Conservation (phyloP, 495 filamentous ascomycete genomes). For the Penicillium coffeae region DNA sequence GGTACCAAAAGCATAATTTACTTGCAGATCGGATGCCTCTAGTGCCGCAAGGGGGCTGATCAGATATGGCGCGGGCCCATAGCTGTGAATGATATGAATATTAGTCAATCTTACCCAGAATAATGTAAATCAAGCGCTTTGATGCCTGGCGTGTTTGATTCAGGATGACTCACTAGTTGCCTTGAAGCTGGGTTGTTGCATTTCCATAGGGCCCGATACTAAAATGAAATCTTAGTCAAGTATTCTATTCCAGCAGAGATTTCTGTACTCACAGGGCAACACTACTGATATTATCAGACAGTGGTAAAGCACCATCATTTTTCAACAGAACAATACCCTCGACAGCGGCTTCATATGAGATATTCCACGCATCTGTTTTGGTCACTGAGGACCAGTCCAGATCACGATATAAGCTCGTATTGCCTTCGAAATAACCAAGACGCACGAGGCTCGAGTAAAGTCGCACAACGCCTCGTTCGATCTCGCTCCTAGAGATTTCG, state of each 20-base stretch:
- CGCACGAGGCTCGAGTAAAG: slow-evolving; percentile 53
- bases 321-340: slow-evolving; percentile 59
- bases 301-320: slow-evolving; percentile 55
- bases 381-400: slow-evolving; percentile 52
- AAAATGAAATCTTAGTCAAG: neutral
- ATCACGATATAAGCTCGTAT: slow-evolving; percentile 44
- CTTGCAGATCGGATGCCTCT: slow-evolving; percentile 31
- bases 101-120: neutral
- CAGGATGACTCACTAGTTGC: slow-evolving; percentile 48
- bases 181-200: slow-evolving; percentile 57
- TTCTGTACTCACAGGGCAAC: slow-evolving; percentile 38
- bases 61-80: slow-evolving; percentile 48
- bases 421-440: slow-evolving; percentile 58
- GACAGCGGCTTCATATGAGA: slow-evolving; percentile 56
- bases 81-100: slow-evolving; percentile 34
- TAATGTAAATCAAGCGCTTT: no score
- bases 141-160: no score
- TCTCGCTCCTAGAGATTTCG: slow-evolving; percentile 42
- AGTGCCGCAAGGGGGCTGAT: slow-evolving; percentile 51
- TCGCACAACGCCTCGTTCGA: slow-evolving; percentile 53
- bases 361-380: slow-evolving; percentile 46
- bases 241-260: neutral
- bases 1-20: slow-evolving; percentile 48
- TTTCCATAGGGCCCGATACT: slow-evolving; percentile 55
- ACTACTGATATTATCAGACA: slow-evolving; percentile 33